A percentile compares a stretch with the other conserved stretches of the same genome.
Evolutionary conservation across 352 stramenopile species (phyloP).

Genomic region (Phytophthora cajani): DNA sequence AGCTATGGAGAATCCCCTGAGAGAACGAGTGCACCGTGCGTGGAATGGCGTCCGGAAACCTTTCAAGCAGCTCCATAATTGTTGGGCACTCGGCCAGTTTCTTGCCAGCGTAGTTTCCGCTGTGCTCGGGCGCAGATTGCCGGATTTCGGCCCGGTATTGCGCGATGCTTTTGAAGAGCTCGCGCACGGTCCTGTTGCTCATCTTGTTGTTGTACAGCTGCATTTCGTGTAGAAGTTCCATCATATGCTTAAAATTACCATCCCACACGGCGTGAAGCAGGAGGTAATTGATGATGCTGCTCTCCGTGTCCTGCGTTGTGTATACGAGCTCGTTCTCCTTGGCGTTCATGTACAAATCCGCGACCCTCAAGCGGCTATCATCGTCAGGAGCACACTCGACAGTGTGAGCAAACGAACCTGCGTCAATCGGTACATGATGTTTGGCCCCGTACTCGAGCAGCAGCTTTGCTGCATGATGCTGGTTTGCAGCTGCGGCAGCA

Average conservation of each 20-base stretch:
- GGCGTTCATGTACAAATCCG: constrained; percentile 63
- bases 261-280: constrained; percentile 67
- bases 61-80: constrained; percentile 59
- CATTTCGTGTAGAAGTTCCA: constrained; percentile 83
- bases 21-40: constrained; percentile 58
- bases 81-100: constrained; percentile 56
- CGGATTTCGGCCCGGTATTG: constrained; percentile 45
- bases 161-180: constrained; percentile 66
- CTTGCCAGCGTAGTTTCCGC: constrained; percentile 23
- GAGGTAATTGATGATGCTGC: constrained; percentile 70
- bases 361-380: constrained; percentile 53
- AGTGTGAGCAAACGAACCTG: constrained; percentile 68
- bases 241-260: constrained; percentile 78
- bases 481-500: constrained; percentile 48
- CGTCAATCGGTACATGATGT: constrained; percentile 57
- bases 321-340: constrained; percentile 62
- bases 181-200: constrained; percentile 47
- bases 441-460: constrained; percentile 51
- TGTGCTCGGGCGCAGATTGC: neutral
- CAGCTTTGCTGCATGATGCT: constrained; percentile 42
- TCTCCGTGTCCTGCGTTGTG: constrained; percentile 53
- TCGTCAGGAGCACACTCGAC: constrained; percentile 57
- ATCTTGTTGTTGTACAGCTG: constrained; percentile 63
- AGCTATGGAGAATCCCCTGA: constrained; percentile 52
- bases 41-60: constrained; percentile 64